A percentile compares a stretch with the other conserved stretches of the same genome.
These are phyloP conservation scores for Fusarium citri DNA, from an alignment of 2,329 filamentous ascomycete genomes.

Conservation along the genomic window DNA sequence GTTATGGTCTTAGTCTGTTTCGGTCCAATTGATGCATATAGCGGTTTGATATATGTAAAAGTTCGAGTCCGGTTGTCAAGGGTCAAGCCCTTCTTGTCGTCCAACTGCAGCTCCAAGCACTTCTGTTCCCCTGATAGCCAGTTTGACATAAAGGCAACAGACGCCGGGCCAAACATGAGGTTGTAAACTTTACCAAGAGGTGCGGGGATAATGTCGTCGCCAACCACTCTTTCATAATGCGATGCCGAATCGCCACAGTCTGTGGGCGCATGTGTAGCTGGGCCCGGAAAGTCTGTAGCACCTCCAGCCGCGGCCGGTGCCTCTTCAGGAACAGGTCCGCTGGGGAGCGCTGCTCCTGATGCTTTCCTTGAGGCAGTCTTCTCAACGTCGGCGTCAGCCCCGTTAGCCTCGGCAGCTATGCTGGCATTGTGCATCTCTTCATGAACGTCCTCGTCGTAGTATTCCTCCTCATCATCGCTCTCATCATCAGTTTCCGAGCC, in stretches of 20 bases:
- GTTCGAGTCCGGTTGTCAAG: constrained; percentile 79
- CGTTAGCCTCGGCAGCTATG: constrained; percentile 58
- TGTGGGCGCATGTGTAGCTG: constrained; percentile 82
- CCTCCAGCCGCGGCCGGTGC: constrained; percentile 56
- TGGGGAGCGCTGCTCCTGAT: constrained; percentile 65
- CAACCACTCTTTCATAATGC: constrained; percentile 87
- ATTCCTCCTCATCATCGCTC: constrained; percentile 72
- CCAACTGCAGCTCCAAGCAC: constrained; percentile 85
- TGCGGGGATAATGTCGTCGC: constrained; percentile 86
- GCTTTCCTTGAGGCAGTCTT: constrained; percentile 76
- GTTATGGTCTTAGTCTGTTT: constrained; percentile 95
- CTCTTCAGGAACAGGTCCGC: constrained; percentile 62
- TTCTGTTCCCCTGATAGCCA: constrained; percentile 91
- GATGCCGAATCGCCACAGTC: constrained; percentile 82
- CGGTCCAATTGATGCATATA: constrained; percentile 85
- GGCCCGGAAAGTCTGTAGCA: constrained; percentile 81
- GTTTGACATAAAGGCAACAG: constrained; percentile 83
- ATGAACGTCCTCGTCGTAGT: constrained; percentile 78
- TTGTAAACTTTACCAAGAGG: constrained; percentile 93
- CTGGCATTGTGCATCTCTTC: constrained; percentile 84
- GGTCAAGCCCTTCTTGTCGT: constrained; percentile 82
- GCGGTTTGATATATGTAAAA: constrained; percentile 92
- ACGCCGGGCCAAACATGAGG: constrained; percentile 85
- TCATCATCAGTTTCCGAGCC: constrained; percentile 68
- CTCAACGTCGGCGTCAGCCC: constrained; percentile 65